Conservation (phyloP, 2,329 filamentous ascomycete species). For the Lecanicillium sp. region DNA sequence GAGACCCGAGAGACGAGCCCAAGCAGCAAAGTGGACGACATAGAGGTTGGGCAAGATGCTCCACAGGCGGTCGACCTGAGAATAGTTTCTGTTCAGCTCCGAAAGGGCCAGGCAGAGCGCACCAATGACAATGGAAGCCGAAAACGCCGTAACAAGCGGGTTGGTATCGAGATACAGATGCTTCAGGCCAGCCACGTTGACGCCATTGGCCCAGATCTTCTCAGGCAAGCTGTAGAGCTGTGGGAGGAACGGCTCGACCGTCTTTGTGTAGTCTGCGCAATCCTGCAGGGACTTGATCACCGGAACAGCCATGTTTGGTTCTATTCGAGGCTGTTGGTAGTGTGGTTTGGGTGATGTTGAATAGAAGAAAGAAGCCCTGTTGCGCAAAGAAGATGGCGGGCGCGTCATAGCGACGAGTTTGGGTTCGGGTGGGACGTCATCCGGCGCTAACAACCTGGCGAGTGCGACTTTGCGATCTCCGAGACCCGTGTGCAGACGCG, state of each 20-base stretch:
- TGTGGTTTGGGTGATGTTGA: not conserved
- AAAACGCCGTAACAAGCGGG: conserved; percentile 69
- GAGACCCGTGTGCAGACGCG: too few species aligned
- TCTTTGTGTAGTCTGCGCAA: conserved; percentile 67
- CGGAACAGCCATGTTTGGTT: conserved; percentile 59
- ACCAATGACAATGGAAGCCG: conserved; percentile 62
- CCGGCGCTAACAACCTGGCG: conserved; percentile 1
- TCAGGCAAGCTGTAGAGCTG: conserved; percentile 65
- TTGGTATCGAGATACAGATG: conserved; percentile 79
- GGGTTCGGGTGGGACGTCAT: conserved; percentile 7
- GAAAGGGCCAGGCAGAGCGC: conserved; percentile 66
- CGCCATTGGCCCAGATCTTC: conserved; percentile 51
- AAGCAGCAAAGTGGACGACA: conserved; percentile 75
- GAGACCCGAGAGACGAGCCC: conserved; percentile 69
- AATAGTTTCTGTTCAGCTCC: conserved; percentile 88
- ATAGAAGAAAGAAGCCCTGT: not conserved
- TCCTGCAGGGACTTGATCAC: conserved; percentile 62
- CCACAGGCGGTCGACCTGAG: conserved; percentile 93
- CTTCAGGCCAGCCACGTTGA: conserved; percentile 54
- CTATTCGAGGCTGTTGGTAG: not conserved
- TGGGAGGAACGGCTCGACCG: conserved; percentile 66
- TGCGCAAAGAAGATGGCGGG: conserved; percentile 3
- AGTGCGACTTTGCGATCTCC: not conserved
- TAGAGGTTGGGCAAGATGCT: conserved; percentile 83
- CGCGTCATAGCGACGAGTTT: conserved; percentile 7